phyloP scores from a whole-genome alignment of 192 early-diverging fungal genomes.

The Dissophora ornata region DNA sequence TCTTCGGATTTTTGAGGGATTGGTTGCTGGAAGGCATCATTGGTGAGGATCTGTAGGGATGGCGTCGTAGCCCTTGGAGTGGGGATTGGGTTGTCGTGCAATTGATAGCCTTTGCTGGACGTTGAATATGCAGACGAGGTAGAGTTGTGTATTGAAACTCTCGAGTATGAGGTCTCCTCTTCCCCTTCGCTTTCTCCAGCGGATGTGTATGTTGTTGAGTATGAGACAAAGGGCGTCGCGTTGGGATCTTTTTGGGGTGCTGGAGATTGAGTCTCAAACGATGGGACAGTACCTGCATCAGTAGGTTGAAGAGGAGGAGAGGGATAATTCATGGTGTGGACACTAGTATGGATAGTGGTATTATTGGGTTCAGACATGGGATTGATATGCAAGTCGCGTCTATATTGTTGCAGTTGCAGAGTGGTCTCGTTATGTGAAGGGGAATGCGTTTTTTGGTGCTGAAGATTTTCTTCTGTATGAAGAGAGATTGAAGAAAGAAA shows the following conservation, averaged over 20 bases:
- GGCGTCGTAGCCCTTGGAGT: background rate
- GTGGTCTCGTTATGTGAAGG: no score
- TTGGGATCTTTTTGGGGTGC: no score
- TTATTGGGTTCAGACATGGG: background rate
- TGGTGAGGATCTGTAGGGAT: background rate
- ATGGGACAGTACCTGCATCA: background rate
- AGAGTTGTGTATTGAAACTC: constrained; percentile 1
- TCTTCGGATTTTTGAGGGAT: constrained; percentile 47
- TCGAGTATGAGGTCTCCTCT: background rate
- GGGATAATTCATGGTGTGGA: constrained; percentile 1
- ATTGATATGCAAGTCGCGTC: no score
- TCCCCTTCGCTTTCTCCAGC: background rate
- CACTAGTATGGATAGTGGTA: background rate
- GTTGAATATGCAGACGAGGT: constrained; percentile 7
- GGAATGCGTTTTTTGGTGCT: no score
- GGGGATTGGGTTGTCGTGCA: background rate
- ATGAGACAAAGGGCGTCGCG: background rate
- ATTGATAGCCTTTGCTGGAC: constrained; percentile 3
- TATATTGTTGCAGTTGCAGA: no score
- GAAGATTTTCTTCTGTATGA: no score
- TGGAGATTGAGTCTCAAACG: background rate
- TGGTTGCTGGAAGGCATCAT: constrained; percentile 1
- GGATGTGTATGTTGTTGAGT: constrained; percentile 5
- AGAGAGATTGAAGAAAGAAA: no score
- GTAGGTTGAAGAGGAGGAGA: constrained; percentile 2